Evolutionary conservation across 192 early-diverging fungal genomes (phyloP), one percentile per base, ranked within the genome.

Genomic region (Chytriomyces confervae): DNA sequence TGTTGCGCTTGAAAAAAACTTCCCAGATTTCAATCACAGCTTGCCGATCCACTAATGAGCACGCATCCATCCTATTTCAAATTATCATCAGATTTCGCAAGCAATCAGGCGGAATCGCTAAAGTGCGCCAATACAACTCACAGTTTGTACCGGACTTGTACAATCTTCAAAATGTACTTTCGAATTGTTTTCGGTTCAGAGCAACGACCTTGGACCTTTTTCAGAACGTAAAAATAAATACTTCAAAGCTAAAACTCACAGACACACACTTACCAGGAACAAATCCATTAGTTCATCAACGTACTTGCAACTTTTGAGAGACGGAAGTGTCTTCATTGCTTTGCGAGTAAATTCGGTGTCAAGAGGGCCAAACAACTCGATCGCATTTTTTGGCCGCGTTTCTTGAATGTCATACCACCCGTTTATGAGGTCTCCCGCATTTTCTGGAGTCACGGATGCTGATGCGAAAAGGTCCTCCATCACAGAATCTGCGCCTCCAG

Each of bases 241-340:
- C 36, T 36, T 36, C 36, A 36, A 3, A 4, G 36, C 36, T 61
- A 1, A 61, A 23, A n/a, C 20, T 20, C 13, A 13, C 53, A 0
- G 53, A 57, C 13, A 23, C 62, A n/a, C 36, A 11, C 20, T 13
- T 64, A 69, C 69, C 51, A 85, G 61, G 44, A 76, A 69, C 79
- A 81, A 44, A 60, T 73, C 60, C 72, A 85, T 57, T 73, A 84
- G 50, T 47, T 81, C 63, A 76, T 84, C 60, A 70, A 84, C 66
- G 72, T 61, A 45, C 71, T 81, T n/a, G 77, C 50, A 72, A 27
- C 16, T 9, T 13, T 20, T 72, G 9, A 72, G 44, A 24, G 50
- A 57, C 5, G 69, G 50, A 50, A 72, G 18, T 8, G 51, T 24
- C 18, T 72, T 20, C n/a, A 72, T 18, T 11, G 51, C 69, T 23